Conservation (phyloP, 1,139 yeast species). For the Geotrichum restrictum region DNA sequence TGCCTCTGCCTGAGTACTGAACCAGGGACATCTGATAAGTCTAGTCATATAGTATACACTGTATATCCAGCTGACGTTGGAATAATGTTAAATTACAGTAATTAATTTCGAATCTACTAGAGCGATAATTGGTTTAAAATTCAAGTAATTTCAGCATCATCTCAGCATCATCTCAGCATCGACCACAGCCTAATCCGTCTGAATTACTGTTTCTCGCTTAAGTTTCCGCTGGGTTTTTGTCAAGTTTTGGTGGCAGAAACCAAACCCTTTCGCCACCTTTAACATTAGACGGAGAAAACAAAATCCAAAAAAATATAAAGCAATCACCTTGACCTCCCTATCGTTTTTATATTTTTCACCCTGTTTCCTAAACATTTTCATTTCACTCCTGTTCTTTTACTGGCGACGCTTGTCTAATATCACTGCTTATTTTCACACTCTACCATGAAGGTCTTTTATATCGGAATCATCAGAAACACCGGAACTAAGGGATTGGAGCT, state of each 20-base stretch:
- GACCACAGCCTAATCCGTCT: too few species aligned
- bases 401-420: not conserved
- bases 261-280: not conserved
- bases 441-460: conserved; percentile 80
- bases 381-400: not conserved
- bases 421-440: not conserved
- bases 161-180: too few species aligned
- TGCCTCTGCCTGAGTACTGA: conserved; percentile 48
- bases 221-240: too few species aligned
- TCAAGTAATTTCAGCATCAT: too few species aligned
- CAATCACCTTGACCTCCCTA: not conserved
- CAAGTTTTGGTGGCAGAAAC: not conserved
- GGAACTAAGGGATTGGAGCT: conserved; percentile 66
- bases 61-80: too few species aligned
- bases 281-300: not conserved
- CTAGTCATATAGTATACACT: too few species aligned
- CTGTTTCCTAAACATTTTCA: not conserved
- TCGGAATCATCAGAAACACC: conserved; percentile 71
- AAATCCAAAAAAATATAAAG: not conserved
- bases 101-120: too few species aligned
- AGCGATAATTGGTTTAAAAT: too few species aligned
- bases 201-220: too few species aligned
- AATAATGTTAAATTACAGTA: too few species aligned
- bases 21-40: too few species aligned
- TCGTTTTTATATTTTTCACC: not conserved